Base-by-base conservation (phyloP, 2,329 filamentous ascomycete species). In the Macrophomina pseudophaseolina region DNA sequence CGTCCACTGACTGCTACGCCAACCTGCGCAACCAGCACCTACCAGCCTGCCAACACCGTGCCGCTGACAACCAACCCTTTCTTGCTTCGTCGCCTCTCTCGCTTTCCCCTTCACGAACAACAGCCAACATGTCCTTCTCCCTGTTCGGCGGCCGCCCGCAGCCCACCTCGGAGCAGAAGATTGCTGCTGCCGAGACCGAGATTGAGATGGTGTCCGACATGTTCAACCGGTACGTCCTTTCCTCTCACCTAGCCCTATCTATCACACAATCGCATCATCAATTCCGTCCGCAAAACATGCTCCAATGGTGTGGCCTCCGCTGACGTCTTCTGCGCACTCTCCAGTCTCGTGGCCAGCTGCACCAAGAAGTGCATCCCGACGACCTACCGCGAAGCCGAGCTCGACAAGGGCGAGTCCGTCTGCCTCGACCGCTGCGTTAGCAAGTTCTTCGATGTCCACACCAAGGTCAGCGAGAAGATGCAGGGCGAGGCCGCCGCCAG, bases 381-480 rank as follows among this genome's bases (percentile, higher is more conserved):
- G 76, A 89, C 94, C 75, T 99, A 98, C 88, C 93, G 93, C 79
- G 95, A 99, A 84, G 89, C 88, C 80, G 94, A 99, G 74, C 89
- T 99, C 76, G 97, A 97, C 88, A 99, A 99, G 85, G 96, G 94
- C 86, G 95, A 99, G 83, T 93, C 91, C 73, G 95, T 99, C 74
- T 99, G 96, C 84, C 89, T 99, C 73, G 95, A 99, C 84, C 92
- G 95, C 76, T 99, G 96, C 83, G 92, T 96, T 67, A 87, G 91
- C 77, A 99, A 99, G 85, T 99, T 98, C 85, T 97, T 99, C 83
- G 94, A 98, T 74, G 94, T 97, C 76, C 97, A 97, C 80, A 89
- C 97, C 85, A 98, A 97, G 85, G 92, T 98, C 68, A 94, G 91
- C 75, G 94, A 98, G 83, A 92, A 96, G 83, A 93, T 98, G 89